A percentile compares a stretch with the other conserved stretches of the same genome.
phyloP scores from a whole-genome alignment of 345 rosid species.

The Murraya koenigii region DNA sequence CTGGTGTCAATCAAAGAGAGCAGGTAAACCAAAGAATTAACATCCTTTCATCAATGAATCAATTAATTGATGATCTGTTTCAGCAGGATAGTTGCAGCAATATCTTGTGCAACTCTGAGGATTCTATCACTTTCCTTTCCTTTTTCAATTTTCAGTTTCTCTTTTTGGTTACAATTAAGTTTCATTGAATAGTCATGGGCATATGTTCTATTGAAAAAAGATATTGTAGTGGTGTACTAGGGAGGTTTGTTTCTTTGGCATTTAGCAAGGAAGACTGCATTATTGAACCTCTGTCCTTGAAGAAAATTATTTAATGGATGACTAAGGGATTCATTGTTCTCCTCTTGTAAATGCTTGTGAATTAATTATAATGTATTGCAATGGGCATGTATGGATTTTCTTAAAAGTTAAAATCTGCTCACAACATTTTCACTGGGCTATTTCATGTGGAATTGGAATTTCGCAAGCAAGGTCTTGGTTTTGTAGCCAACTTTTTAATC shows the following conservation, averaged over 20 bases:
- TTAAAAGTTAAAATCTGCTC: background rate
- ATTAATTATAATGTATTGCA: background rate
- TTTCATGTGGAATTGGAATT: background rate
- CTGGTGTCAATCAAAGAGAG: constrained; percentile 55
- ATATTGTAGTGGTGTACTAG: background rate
- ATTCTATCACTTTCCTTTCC: background rate
- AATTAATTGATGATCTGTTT: background rate
- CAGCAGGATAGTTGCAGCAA: background rate
- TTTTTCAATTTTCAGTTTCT: background rate
- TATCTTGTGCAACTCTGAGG: background rate
- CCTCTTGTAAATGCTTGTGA: background rate
- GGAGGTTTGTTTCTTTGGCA: background rate
- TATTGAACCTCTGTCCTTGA: background rate
- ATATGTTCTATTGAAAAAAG: background rate
- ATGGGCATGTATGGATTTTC: background rate
- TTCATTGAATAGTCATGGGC: background rate
- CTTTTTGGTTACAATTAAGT: background rate
- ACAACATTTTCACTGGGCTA: background rate
- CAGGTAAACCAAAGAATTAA: constrained; percentile 42
- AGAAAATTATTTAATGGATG: background rate
- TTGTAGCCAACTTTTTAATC: background rate
- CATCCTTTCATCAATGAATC: background rate
- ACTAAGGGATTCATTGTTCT: background rate
- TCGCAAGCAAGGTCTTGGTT: background rate
- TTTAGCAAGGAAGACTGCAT: constrained; percentile 3